Evolutionary conservation across 371 early-diverging fungal species (phyloP), one percentile per base, ranked within the genome.

Genomic region (Funneliformis caledonium): DNA sequence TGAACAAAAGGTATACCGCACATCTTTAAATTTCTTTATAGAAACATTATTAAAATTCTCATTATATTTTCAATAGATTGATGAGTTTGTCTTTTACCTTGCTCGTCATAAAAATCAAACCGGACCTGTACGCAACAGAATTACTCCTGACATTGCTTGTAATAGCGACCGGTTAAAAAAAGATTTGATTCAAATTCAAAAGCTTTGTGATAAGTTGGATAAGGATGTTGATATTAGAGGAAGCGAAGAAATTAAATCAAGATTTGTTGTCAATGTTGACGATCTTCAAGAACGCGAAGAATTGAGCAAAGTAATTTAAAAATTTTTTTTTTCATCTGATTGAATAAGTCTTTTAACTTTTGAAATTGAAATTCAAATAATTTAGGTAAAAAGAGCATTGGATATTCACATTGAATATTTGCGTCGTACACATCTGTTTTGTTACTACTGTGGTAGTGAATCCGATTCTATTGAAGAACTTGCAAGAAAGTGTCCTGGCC

Each of bases 401-500:
- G 98, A 98, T 84, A 83, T 97, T 81, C 86, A 91, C 76, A 89
- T 97, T 64, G 90, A 90, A 79, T 98, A 97, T 81, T 87, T 97
- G 52, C 92, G 97, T 72, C 90, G 91, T n/a, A 97, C 97, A 8
- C 97, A 97, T 86, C 89, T 92, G 84, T 97, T 94, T 81, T 97
- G 97, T 88, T 97, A 97, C 87, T 98, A 98, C 88, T 94, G 94
- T 81, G 96, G 93, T 19, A 83, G 92, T 47, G 96, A 95, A 60
- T 91, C 93, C 62, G 94, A 94, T 76, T 93, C 92, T 52, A 81
- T 89, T 3, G 96, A 97, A 83, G 97, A 97, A 83, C 91, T 96
- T 81, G 81, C 84, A 43, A 91, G 97, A 79, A 92, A 92, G 79
- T 95, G 95, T 82, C 89, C 88, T 52, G 88, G 89, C 72, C 91